Evolutionary conservation across 1,139 yeast species (phyloP).

Genomic region (Magnusiomyces tetraspermus): DNA sequence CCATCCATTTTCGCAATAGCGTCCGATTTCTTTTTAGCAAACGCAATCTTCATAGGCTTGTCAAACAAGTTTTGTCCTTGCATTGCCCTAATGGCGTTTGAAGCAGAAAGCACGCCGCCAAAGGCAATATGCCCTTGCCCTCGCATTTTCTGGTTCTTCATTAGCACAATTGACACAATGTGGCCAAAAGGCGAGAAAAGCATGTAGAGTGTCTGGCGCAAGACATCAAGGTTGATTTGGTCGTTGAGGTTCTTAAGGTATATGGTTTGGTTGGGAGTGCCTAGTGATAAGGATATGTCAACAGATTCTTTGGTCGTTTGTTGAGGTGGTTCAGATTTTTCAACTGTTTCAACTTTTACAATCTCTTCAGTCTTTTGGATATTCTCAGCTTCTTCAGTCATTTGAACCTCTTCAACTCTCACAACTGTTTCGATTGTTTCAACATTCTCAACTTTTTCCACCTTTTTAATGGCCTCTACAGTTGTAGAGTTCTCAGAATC

Average conservation of each 20-base stretch:
- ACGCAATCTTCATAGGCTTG: constrained; percentile 44
- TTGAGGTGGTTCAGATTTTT: too few species aligned
- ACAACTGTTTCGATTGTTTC: too few species aligned
- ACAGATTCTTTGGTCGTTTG: background rate
- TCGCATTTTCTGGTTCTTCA: constrained; percentile 43
- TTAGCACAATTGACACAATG: constrained; percentile 45
- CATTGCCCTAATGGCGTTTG: constrained; percentile 42
- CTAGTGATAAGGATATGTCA: constrained; percentile 9
- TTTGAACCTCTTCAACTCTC: too few species aligned
- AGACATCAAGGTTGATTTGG: constrained; percentile 37
- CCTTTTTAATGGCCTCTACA: too few species aligned
- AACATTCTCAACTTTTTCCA: too few species aligned
- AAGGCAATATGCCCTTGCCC: constrained; percentile 74
- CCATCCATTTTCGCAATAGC: constrained; percentile 30
- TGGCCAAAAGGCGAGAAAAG: constrained; percentile 63
- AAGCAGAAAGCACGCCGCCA: constrained; percentile 43
- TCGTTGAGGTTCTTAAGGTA: constrained; percentile 62
- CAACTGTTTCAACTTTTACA: too few species aligned
- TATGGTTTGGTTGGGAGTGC: constrained; percentile 41
- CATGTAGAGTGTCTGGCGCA: constrained; percentile 39
- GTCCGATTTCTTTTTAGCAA: constrained; percentile 34
- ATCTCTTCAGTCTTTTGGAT: too few species aligned
- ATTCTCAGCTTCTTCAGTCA: too few species aligned
- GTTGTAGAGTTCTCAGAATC: too few species aligned
- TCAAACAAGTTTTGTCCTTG: constrained; percentile 48